Percentiles rank a stretch among this genome's conserved stretches.
Evolutionary conservation across 495 filamentous ascomycete genomes (phyloP).

Genomic region (Pyrenula massariospora): DNA sequence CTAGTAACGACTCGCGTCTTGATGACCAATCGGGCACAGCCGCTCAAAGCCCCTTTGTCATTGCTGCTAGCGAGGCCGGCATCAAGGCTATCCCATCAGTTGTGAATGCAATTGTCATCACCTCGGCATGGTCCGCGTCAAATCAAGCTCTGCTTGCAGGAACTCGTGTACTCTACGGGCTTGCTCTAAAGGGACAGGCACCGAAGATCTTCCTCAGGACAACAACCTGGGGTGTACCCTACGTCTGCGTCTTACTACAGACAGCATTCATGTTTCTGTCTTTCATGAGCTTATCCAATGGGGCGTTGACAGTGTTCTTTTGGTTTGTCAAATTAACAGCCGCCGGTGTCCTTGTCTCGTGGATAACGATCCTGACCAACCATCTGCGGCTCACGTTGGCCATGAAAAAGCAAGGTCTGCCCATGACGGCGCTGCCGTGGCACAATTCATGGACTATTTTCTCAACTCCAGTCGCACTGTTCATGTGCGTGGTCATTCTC

Average conservation of each 20-base stretch:
- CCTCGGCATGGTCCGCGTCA: slow-evolving; percentile 36
- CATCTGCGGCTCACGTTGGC: slow-evolving; percentile 48
- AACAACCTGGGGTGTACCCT: slow-evolving; percentile 49
- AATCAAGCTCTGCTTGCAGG: slow-evolving; percentile 36
- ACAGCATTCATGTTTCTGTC: slow-evolving; percentile 42
- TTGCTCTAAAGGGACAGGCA: slow-evolving; percentile 31
- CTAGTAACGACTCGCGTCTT: slow-evolving; percentile 37
- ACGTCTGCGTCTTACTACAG: slow-evolving; percentile 41
- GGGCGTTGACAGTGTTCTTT: slow-evolving; percentile 46
- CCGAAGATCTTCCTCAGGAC: slow-evolving; percentile 39
- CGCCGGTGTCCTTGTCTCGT: slow-evolving; percentile 41
- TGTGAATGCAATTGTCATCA: slow-evolving; percentile 37
- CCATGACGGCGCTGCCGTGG: slow-evolving; percentile 36
- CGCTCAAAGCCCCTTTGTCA: slow-evolving; percentile 41
- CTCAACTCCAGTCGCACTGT: slow-evolving; percentile 19
- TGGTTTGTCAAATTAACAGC: slow-evolving; percentile 49
- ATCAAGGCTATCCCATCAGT: slow-evolving; percentile 36
- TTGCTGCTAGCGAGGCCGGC: slow-evolving; percentile 28
- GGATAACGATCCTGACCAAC: slow-evolving; percentile 41
- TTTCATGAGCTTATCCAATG: slow-evolving; percentile 44
- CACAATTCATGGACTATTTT: slow-evolving; percentile 20
- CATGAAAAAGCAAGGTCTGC: slow-evolving; percentile 32
- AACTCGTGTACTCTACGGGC: slow-evolving; percentile 32
- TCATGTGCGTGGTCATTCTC: slow-evolving; percentile 38
- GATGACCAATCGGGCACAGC: slow-evolving; percentile 22